A percentile compares a stretch with the other conserved stretches of the same genome.
phyloP scores from a whole-genome alignment of 306 rosid genomes.

The Vigna hirtella region DNA sequence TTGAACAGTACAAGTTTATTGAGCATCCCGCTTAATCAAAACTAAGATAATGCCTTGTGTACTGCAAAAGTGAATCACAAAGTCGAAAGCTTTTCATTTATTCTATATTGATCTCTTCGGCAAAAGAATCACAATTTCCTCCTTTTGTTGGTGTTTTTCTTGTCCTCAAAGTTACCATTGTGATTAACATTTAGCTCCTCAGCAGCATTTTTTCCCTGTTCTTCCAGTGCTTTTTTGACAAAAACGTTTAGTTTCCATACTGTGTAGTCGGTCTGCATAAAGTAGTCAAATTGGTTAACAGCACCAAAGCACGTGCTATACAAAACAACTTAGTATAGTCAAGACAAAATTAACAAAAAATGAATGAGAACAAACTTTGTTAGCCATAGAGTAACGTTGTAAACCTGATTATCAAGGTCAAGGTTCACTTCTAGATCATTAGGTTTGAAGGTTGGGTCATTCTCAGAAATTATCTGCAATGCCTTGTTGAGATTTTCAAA shows the following conservation, averaged over 20 bases:
- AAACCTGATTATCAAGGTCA: slow-evolving; percentile 81
- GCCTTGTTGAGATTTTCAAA: slow-evolving; percentile 66
- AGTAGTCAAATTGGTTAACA: slow-evolving; percentile 16
- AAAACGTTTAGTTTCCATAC: slow-evolving; percentile 67
- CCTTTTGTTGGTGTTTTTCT: slow-evolving; percentile 53
- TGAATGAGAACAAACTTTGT: slow-evolving; percentile 4
- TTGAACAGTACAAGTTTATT: not conserved
- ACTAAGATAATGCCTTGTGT: slow-evolving; percentile 1
- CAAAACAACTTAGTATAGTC: not conserved
- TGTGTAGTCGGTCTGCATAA: slow-evolving; percentile 67
- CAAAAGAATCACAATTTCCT: slow-evolving; percentile 55
- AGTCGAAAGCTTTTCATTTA: slow-evolving; percentile 50
- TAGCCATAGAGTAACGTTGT: slow-evolving; percentile 19
- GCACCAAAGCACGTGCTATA: slow-evolving; percentile 11
- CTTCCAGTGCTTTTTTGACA: slow-evolving; percentile 59
- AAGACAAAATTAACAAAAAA: not conserved
- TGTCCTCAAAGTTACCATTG: slow-evolving; percentile 43
- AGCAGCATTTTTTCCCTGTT: slow-evolving; percentile 37
- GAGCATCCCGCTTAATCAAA: slow-evolving; percentile 1
- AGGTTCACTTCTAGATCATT: slow-evolving; percentile 64
- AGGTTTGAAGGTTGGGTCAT: slow-evolving; percentile 68
- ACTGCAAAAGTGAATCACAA: slow-evolving; percentile 43
- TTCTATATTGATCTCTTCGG: slow-evolving; percentile 46
- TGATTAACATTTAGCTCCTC: slow-evolving; percentile 38
- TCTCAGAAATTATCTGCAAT: slow-evolving; percentile 64